Percentiles rank a stretch among this genome's conserved stretches.
These are phyloP conservation scores for Ophiostoma fasciatum DNA, from an alignment of 2,329 filamentous ascomycete species.

Conservation along the genomic window DNA sequence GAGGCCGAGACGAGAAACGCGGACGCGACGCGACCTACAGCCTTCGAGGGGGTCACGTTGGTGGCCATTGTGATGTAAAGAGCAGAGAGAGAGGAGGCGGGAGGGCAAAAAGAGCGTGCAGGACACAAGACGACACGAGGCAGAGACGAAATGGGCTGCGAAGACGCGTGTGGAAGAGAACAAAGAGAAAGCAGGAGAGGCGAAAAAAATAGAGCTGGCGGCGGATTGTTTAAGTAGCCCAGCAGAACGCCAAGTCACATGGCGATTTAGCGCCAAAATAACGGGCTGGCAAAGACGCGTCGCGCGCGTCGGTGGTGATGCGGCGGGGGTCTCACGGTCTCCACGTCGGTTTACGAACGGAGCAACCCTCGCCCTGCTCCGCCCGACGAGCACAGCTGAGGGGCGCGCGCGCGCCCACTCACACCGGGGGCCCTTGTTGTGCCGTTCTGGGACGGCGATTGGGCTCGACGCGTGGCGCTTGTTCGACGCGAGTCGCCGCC, in stretches of 20 bases:
- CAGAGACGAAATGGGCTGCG: background rate
- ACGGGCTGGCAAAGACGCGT: conserved; percentile 6
- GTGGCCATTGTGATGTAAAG: conserved; percentile 48
- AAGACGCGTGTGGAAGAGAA: conserved; percentile 5
- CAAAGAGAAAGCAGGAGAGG: background rate
- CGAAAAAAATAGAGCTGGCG: conserved; percentile 10
- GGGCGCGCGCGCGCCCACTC: too few relatives aligned
- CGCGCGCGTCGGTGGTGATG: too few relatives aligned
- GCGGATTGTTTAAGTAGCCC: conserved; percentile 13
- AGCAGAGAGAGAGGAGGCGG: background rate
- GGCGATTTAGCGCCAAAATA: conserved; percentile 8
- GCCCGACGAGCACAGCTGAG: too few relatives aligned
- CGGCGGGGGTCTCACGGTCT: too few relatives aligned
- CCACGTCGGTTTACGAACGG: too few relatives aligned
- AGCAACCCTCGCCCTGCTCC: too few relatives aligned
- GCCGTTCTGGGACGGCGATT: too few relatives aligned
- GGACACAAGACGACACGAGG: background rate
- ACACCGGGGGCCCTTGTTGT: too few relatives aligned
- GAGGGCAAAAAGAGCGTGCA: background rate
- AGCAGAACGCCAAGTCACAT: conserved; percentile 12
- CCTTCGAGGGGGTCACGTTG: conserved; percentile 21
- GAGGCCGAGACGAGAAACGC: background rate
- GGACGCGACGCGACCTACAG: conserved; percentile 16
- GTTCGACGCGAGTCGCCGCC: too few relatives aligned
- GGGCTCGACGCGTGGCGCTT: too few relatives aligned